Base-by-base conservation (phyloP, 106 monocot species). In the Amphibolis antarctica region DNA sequence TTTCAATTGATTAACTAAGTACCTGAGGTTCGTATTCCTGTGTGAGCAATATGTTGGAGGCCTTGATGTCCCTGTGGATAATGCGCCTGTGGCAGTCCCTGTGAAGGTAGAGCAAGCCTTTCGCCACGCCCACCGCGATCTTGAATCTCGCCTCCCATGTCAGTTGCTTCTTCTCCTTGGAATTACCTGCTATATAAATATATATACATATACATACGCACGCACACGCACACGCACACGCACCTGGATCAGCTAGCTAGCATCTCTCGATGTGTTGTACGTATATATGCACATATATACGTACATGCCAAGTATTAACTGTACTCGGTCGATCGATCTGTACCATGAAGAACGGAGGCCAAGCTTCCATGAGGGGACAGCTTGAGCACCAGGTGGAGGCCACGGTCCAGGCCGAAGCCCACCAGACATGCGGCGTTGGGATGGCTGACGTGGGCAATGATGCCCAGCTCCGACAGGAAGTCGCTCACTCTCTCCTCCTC, bases 51-150 rank as follows among this genome's bases (percentile, higher is more conserved):
- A 98, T 83, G 66, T 98, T 98, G 17, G 96, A 87, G 23, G 96
- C 90, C 67, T 98, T 98, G 71, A 98, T 91, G 59, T 98, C 96
- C 71, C 96, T 82, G 64, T 98, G 96, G 28, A 98, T 98, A 59
- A 98, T 91, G 19, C 87, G 84, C 46, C 90, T 62, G 47, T 98
- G 90, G 71, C 96, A 98, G 21, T 79, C 80, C 48, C 87, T 74
- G 59, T 96, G 96, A 36, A 96, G 90, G 77, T 96, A 96, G 21
- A 59, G 79, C 27, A 96, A 79, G 20, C 96, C 96, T 80, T 90
- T 70, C 27, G 96, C 96, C 23, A 96, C 69, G 42, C 96, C 96
- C 23, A 86, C 25, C 13, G 90, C 96, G 44, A 96, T 87, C 20
- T 82, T 80, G 59, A 82, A 85, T 69, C 96, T 87, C 25, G 76